These are phyloP conservation scores for Eutrema yunnanense DNA, from an alignment of 345 rosid genomes.

Conservation along the genomic window DNA sequence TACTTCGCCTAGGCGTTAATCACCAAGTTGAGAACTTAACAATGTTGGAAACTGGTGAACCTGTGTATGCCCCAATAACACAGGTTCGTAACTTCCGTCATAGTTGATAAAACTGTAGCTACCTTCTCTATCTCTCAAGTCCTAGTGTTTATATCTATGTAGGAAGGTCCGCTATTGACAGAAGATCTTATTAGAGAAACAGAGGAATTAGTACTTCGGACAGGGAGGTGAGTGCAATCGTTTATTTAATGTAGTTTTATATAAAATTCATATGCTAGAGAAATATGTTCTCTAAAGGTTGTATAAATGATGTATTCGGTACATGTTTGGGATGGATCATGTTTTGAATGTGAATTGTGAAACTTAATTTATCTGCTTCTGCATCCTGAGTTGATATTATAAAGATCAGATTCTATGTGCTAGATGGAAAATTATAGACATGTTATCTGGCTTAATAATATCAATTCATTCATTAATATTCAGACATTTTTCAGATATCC, in stretches of 20 bases:
- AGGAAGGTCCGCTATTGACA: slow-evolving; percentile 94
- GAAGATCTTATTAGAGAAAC: slow-evolving; percentile 96
- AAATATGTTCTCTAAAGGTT: background rate
- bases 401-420: background rate
- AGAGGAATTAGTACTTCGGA: slow-evolving; percentile 91
- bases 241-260: background rate
- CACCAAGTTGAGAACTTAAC: slow-evolving; percentile 47
- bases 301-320: background rate
- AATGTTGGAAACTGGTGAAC: slow-evolving; percentile 94
- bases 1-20: slow-evolving; percentile 68
- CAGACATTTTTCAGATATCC: slow-evolving; percentile 8
- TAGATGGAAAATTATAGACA: background rate
- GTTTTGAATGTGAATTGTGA: background rate
- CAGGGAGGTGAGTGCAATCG: slow-evolving; percentile 65
- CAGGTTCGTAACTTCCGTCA: slow-evolving; percentile 56
- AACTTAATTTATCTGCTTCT: background rate
- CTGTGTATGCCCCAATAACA: slow-evolving; percentile 69
- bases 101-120: slow-evolving; percentile 5
- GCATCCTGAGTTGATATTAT: background rate
- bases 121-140: slow-evolving; percentile 1
- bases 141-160: slow-evolving; percentile 16
- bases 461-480: slow-evolving; percentile 1
- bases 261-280: background rate
- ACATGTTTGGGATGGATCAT: background rate
- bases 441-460: background rate